Percentiles rank a stretch among this genome's conserved stretches.
Evolutionary conservation across 2,329 filamentous ascomycete genomes (phyloP).

Genomic region (Dichotomopilus funicola): DNA sequence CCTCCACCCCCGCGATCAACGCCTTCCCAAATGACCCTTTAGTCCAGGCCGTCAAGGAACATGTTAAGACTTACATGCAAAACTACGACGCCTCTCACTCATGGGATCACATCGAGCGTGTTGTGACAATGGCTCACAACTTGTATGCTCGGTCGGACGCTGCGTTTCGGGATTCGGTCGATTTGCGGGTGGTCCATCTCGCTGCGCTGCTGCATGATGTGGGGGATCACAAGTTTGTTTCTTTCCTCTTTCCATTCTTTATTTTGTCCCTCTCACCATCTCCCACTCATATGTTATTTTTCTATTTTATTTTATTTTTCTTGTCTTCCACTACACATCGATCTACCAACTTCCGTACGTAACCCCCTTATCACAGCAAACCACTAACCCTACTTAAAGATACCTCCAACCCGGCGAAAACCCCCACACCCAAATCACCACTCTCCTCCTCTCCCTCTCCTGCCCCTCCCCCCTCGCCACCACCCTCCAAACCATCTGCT

Average conservation of each 20-base stretch:
- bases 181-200: conserved; percentile 57
- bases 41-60: conserved; percentile 50
- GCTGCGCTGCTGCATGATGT: conserved; percentile 80
- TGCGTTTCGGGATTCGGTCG: conserved; percentile 26
- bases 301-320: not conserved
- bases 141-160: conserved; percentile 49
- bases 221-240: conserved; percentile 63
- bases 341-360: not conserved
- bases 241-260: not conserved
- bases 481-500: conserved; percentile 65
- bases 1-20: conserved; percentile 16
- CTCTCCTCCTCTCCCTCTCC: conserved; percentile 51
- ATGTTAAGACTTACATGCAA: conserved; percentile 66
- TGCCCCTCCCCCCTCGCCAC: conserved; percentile 52
- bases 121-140: conserved; percentile 63
- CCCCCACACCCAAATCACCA: conserved; percentile 46
- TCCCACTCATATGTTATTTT: not conserved
- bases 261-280: not conserved
- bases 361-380: not conserved
- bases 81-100: conserved; percentile 83
- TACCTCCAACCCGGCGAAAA: conserved; percentile 58
- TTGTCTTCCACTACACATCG: not conserved
- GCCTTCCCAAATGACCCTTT: conserved; percentile 38
- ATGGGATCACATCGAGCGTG: conserved; percentile 75
- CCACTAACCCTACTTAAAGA: conserved; percentile 3